Conservation (phyloP, 306 rosid species). For the Oxytropis ochrocephala region DNA sequence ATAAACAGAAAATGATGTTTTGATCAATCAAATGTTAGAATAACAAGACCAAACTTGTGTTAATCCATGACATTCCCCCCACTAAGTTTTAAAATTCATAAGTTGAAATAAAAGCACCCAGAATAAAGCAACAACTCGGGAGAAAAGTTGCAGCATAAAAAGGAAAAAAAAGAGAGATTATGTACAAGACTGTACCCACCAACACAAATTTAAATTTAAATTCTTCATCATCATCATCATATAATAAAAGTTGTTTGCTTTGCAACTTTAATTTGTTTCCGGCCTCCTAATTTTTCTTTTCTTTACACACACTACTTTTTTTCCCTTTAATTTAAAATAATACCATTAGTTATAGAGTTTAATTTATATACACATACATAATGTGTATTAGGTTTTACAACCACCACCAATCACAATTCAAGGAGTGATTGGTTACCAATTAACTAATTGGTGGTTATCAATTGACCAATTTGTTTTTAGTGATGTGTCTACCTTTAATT, state of each 20-base stretch:
- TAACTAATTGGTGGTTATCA: too few relatives aligned
- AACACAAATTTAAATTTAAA: slow-evolving; percentile 29
- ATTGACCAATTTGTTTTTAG: too few relatives aligned
- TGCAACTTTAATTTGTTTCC: slow-evolving; percentile 21
- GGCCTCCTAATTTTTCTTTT: slow-evolving; percentile 3
- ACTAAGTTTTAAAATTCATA: slow-evolving; percentile 29
- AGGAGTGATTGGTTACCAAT: too few relatives aligned
- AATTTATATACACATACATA: too few relatives aligned
- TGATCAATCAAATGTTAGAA: background rate
- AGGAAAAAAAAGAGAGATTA: background rate
- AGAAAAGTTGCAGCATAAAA: slow-evolving; percentile 16
- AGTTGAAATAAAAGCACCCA: slow-evolving; percentile 15
- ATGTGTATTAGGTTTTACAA: too few relatives aligned
- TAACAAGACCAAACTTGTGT: background rate
- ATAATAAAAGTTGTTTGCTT: slow-evolving; percentile 10
- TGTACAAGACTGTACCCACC: slow-evolving; percentile 34
- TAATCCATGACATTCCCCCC: slow-evolving; percentile 29
- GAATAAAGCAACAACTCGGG: slow-evolving; percentile 28
- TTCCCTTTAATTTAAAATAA: background rate
- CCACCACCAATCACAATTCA: too few relatives aligned
- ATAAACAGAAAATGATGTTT: background rate
- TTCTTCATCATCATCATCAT: background rate
- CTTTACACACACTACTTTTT: background rate
- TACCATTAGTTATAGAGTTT: background rate
- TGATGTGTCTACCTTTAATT: too few relatives aligned